Percentiles rank a stretch among this genome's conserved stretches.
Conservation (phyloP, 805 yeast species). For the Yamadazyma olivae region DNA sequence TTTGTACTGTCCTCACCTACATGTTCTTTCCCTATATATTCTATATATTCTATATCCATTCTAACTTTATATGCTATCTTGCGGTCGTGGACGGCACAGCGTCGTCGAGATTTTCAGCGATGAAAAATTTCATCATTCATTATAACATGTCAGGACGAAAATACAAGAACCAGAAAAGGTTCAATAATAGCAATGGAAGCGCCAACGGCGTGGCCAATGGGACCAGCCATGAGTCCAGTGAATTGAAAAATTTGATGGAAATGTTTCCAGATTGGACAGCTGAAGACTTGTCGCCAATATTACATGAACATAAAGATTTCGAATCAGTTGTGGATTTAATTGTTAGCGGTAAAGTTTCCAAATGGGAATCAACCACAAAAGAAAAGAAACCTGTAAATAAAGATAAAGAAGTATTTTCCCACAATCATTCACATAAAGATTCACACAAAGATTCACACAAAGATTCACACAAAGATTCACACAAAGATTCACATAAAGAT, state of each 20-base stretch:
- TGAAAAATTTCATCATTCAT: neutral
- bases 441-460: neutral
- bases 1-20: no score
- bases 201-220: slow-evolving; percentile 17
- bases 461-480: no score
- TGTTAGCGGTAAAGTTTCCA: slow-evolving; percentile 83
- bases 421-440: neutral
- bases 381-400: slow-evolving; percentile 32
- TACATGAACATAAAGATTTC: slow-evolving; percentile 70
- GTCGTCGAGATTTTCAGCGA: no score
- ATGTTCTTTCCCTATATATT: no score
- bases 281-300: slow-evolving; percentile 75
- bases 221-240: slow-evolving; percentile 12
- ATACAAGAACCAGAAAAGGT: slow-evolving; percentile 47
- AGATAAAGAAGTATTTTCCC: slow-evolving; percentile 10
- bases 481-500: slow-evolving; percentile 1
- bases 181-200: slow-evolving; percentile 17
- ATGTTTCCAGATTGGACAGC: slow-evolving; percentile 93
- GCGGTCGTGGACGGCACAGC: no score
- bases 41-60: no score
- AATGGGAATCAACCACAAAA: slow-evolving; percentile 92
- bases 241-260: slow-evolving; percentile 64
- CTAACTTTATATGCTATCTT: no score
- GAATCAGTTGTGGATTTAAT: slow-evolving; percentile 83
- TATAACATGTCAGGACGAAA: slow-evolving; percentile 29